Percentiles rank a stretch among this genome's conserved stretches.
phyloP scores from a whole-genome alignment of 2,329 filamentous ascomycete genomes.

The Cladophialophora yegresii region DNA sequence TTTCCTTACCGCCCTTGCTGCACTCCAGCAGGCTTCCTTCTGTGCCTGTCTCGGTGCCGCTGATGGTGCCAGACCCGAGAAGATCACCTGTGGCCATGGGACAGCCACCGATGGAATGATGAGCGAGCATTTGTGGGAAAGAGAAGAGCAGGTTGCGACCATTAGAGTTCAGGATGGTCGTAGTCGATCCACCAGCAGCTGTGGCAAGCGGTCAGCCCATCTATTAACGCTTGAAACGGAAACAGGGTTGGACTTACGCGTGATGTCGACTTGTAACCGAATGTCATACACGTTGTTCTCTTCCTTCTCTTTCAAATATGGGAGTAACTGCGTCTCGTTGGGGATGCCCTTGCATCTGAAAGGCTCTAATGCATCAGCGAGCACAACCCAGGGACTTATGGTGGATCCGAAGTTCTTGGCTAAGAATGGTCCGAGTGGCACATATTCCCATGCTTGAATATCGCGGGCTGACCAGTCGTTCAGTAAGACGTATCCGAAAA shows the following conservation, averaged over 20 bases:
- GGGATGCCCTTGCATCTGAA: constrained; percentile 60
- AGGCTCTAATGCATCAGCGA: constrained; percentile 72
- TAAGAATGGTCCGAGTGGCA: constrained; percentile 79
- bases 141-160: constrained; percentile 74
- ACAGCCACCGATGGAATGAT: constrained; percentile 76
- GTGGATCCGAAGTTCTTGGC: constrained; percentile 80
- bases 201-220: constrained; percentile 12
- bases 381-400: constrained; percentile 77
- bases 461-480: constrained; percentile 88
- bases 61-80: constrained; percentile 77
- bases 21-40: constrained; percentile 73
- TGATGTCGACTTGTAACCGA: constrained; percentile 65
- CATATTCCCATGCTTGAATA: constrained; percentile 81
- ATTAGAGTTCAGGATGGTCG: constrained; percentile 62
- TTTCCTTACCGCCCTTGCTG: constrained; percentile 67
- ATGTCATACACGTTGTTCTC: constrained; percentile 67
- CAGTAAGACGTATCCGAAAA: constrained; percentile 79
- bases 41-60: constrained; percentile 59
- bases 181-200: constrained; percentile 52
- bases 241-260: constrained; percentile 48
- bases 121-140: constrained; percentile 79
- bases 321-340: constrained; percentile 58
- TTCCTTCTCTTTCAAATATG: constrained; percentile 65
- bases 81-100: constrained; percentile 73
- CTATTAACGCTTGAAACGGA: background rate